A percentile compares a stretch with the other conserved stretches of the same genome.
Evolutionary conservation across 78 protist genomes (phyloP).

Genomic region (Dictyostelium brefeldianum): DNA sequence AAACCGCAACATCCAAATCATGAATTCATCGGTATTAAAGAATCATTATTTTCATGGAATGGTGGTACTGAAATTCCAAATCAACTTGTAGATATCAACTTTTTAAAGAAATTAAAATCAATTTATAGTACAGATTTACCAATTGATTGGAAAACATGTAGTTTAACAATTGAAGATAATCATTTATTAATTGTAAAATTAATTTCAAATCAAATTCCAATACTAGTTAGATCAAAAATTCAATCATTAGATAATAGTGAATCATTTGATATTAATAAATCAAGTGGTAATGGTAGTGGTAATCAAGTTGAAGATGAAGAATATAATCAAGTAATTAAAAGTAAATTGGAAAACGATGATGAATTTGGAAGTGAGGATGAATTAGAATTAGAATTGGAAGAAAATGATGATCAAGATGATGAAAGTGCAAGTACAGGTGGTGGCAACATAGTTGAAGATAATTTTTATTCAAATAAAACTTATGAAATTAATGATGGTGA

Average conservation of each 20-base stretch:
- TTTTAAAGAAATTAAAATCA: background rate
- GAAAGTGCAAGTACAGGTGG: background rate
- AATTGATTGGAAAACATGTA: conserved; percentile 23
- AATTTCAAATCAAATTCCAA: conserved; percentile 5
- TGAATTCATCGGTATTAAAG: background rate
- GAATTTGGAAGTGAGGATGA: conserved; percentile 18
- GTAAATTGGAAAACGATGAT: background rate
- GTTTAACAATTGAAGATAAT: conserved; percentile 29
- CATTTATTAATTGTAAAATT: conserved; percentile 9
- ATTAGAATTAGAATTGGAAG: conserved; percentile 7
- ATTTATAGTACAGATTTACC: conserved; percentile 41
- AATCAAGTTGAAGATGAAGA: background rate
- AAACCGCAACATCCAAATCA: background rate
- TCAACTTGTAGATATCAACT: conserved; percentile 16
- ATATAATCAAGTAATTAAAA: background rate
- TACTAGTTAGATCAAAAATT: conserved; percentile 12
- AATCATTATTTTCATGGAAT: conserved; percentile 53
- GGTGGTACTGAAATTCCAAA: conserved; percentile 51
- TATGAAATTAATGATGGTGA: background rate
- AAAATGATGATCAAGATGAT: background rate
- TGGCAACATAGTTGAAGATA: background rate
- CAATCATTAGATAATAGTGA: conserved; percentile 13
- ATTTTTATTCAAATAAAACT: background rate
- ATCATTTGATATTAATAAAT: background rate
- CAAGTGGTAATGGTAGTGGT: background rate